Conservation (phyloP, 208 protist species). For the Crithidia brevicula region DNA sequence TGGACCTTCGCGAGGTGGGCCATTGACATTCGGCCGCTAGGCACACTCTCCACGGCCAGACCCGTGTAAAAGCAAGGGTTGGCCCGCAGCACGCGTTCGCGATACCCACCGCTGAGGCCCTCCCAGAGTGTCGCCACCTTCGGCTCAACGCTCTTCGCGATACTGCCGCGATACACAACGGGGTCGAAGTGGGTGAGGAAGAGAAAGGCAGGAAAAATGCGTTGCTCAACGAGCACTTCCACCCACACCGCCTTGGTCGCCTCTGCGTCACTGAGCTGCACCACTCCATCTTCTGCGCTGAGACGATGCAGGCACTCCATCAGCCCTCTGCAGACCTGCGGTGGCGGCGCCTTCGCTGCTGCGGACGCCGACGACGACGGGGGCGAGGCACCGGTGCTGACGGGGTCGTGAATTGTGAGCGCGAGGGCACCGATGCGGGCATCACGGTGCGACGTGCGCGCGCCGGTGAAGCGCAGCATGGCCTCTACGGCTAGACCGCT, state of each 20-base stretch:
- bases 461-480: slow-evolving; percentile 60
- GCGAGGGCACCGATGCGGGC: slow-evolving; percentile 31
- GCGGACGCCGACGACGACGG: background rate
- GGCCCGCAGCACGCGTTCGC: slow-evolving; percentile 39
- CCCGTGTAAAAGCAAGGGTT: slow-evolving; percentile 53
- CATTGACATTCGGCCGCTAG: slow-evolving; percentile 24
- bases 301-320: slow-evolving; percentile 49
- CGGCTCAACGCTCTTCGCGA: slow-evolving; percentile 60
- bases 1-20: slow-evolving; percentile 37
- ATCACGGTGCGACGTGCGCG: slow-evolving; percentile 49
- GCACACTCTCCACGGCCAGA: slow-evolving; percentile 10
- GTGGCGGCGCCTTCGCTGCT: background rate
- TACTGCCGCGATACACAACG: slow-evolving; percentile 40
- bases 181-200: slow-evolving; percentile 70
- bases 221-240: slow-evolving; percentile 47
- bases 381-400: background rate
- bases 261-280: slow-evolving; percentile 37
- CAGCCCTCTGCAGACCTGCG: slow-evolving; percentile 37
- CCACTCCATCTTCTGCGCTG: slow-evolving; percentile 33
- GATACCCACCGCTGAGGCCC: slow-evolving; percentile 58
- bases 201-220: slow-evolving; percentile 81
- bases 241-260: slow-evolving; percentile 46
- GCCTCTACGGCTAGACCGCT: slow-evolving; percentile 68
- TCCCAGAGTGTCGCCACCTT: slow-evolving; percentile 72
- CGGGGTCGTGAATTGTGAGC: slow-evolving; percentile 31